These are phyloP conservation scores for Saturnispora diversa DNA, from an alignment of 805 yeast genomes.

Conservation along the genomic window DNA sequence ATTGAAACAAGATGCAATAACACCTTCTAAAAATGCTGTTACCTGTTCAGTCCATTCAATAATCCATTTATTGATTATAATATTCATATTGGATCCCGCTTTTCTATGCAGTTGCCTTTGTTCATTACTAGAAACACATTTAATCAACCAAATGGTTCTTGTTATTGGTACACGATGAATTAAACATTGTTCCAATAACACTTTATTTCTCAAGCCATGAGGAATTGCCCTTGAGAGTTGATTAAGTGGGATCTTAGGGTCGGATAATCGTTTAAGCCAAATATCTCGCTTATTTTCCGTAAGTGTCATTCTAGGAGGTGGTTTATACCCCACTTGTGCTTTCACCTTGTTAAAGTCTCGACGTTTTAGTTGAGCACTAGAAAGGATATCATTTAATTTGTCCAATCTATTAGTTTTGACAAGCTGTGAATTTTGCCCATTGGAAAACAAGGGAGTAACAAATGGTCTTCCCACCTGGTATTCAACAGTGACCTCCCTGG, in stretches of 20 bases:
- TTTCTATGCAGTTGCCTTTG: constrained; percentile 49
- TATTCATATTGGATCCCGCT: constrained; percentile 13
- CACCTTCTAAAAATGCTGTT: constrained; percentile 47
- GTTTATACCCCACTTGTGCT: constrained; percentile 51
- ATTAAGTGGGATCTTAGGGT: constrained; percentile 55
- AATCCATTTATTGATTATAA: constrained; percentile 55
- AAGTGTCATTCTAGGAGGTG: constrained; percentile 84
- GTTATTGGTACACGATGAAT: constrained; percentile 58
- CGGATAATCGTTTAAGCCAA: constrained; percentile 79
- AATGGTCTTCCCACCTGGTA: constrained; percentile 60
- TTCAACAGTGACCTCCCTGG: constrained; percentile 57
- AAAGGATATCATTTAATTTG: constrained; percentile 42
- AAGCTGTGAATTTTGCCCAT: constrained; percentile 14
- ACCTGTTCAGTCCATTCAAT: constrained; percentile 89
- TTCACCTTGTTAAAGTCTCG: constrained; percentile 37
- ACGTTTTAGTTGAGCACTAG: constrained; percentile 41
- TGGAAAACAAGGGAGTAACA: constrained; percentile 29
- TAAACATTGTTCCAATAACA: constrained; percentile 66
- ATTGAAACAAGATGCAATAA: constrained; percentile 36
- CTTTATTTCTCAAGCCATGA: constrained; percentile 75
- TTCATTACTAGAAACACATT: constrained; percentile 80
- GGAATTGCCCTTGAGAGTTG: constrained; percentile 75
- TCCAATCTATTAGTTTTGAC: constrained; percentile 19
- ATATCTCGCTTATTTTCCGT: constrained; percentile 79
- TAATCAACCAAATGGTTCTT: constrained; percentile 88